Evolutionary conservation across 768 basidiomycete species (phyloP), one percentile per base, ranked within the genome.

Genomic region (Tulasnella sp.): DNA sequence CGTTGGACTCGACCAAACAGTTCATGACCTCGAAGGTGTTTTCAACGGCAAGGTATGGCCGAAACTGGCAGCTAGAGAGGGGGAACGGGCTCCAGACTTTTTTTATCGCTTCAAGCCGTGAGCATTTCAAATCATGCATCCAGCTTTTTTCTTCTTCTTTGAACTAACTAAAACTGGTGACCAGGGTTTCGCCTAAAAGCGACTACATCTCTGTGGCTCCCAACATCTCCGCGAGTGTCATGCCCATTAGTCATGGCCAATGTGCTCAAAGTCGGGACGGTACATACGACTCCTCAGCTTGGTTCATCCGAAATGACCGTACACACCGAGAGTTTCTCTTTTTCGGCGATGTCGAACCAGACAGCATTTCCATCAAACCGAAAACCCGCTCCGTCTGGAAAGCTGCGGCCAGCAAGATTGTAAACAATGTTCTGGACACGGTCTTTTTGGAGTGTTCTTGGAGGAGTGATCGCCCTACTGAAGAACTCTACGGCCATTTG

Each of bases 401-500:
- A 34, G 74, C 70, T 24, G 90, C 89, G 0, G 91, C 91, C 4
- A 69, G 76, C 39, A 79, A 79, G 64, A 77, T 95, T 58, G 60
- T 57, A 22, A 77, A 78, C 0, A 70, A 77, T 20, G 69, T 66
- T 3, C 73, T 96, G 13, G 72, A 75, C 28, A 72, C 77, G n/a
- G 74, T 96, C 51, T 96, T 98, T 62, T 87, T 98, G 61, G 93
- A 96, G 67, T 96, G 93, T 64, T 93, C 90, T 1, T 90, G 81
- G 69, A 79, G 83, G 19, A 73, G 77, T 0, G 81, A 81, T 0
- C 72, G 92, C 53, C 70, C 73, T 15, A 72, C 78, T 56, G 73
- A 78, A 40, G 61, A 70, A 47, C 70, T 96, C 37, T 93, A 77
- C 63, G 93, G 93, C 0, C 93, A 98, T 58, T 72, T 98, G 10